phyloP scores from a whole-genome alignment of 345 rosid genomes.

The Acer negundo region DNA sequence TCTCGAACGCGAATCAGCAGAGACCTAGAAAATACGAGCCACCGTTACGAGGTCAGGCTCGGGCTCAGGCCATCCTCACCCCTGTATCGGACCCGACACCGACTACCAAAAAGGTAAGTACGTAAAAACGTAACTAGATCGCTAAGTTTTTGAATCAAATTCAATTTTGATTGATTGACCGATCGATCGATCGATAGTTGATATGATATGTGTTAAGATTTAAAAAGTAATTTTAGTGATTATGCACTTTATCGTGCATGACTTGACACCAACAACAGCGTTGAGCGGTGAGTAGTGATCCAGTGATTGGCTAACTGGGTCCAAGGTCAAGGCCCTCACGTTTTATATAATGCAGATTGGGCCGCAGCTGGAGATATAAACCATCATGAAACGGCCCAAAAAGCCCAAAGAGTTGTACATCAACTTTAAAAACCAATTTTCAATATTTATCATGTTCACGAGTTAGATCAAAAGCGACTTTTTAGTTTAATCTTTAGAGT shows the following conservation, averaged over 20 bases:
- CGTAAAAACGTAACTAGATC: neutral
- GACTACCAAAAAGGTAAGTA: conserved; percentile 46
- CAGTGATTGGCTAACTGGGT: neutral
- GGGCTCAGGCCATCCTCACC: conserved; percentile 42
- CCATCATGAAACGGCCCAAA: too few species aligned
- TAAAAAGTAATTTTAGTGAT: too few species aligned
- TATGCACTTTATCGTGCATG: neutral
- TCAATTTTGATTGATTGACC: too few species aligned
- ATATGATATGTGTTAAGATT: too few species aligned
- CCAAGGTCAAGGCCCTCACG: neutral
- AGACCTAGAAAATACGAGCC: conserved; percentile 8
- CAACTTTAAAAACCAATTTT: neutral
- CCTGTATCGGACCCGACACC: conserved; percentile 55
- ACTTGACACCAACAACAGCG: neutral
- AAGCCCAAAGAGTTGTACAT: neutral
- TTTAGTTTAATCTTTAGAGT: neutral
- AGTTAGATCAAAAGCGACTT: too few species aligned
- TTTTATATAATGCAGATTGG: neutral
- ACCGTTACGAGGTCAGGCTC: conserved; percentile 11
- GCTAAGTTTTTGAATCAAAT: too few species aligned
- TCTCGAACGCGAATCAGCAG: conserved; percentile 1
- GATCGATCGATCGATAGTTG: too few species aligned
- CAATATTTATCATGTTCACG: too few species aligned
- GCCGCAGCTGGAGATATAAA: neutral
- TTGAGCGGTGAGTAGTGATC: neutral